These are phyloP conservation scores for Lizanozyma gosingica DNA, from an alignment of 1,139 yeast genomes.

Conservation along the genomic window DNA sequence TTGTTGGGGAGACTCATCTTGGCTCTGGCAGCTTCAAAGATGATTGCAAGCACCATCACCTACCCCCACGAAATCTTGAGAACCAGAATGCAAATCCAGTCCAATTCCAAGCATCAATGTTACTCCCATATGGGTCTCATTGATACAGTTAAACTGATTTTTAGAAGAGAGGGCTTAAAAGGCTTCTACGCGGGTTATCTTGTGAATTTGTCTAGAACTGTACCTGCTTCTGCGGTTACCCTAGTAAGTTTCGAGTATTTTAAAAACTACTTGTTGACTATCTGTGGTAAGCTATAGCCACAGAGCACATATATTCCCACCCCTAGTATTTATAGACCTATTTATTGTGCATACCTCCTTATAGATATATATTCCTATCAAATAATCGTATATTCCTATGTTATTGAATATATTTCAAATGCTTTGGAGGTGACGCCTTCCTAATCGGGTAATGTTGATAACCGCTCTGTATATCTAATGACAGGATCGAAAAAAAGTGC, in stretches of 20 bases:
- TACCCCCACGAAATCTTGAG: conserved; percentile 95
- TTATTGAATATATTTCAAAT: too few species aligned
- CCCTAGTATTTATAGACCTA: background rate
- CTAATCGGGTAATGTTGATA: background rate
- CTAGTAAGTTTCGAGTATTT: conserved; percentile 88
- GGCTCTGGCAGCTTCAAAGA: conserved; percentile 73
- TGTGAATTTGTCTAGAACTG: conserved; percentile 80
- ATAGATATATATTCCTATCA: background rate
- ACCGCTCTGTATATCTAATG: too few species aligned
- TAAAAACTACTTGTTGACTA: conserved; percentile 46
- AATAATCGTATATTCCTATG: background rate
- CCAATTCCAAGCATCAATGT: conserved; percentile 11
- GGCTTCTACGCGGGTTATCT: conserved; percentile 90
- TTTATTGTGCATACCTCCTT: background rate
- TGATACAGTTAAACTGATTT: conserved; percentile 30
- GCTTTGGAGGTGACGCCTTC: too few species aligned
- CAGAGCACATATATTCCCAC: background rate
- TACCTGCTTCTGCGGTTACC: conserved; percentile 93
- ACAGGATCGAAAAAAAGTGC: too few species aligned
- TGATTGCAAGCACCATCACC: conserved; percentile 82
- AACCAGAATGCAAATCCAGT: conserved; percentile 73
- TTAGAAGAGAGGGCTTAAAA: conserved; percentile 59
- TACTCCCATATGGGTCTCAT: conserved; percentile 9
- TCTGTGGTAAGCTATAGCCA: conserved; percentile 17
- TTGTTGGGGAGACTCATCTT: conserved; percentile 34